phyloP scores from a whole-genome alignment of 2,329 filamentous ascomycete species.

The Colletotrichum phormii region DNA sequence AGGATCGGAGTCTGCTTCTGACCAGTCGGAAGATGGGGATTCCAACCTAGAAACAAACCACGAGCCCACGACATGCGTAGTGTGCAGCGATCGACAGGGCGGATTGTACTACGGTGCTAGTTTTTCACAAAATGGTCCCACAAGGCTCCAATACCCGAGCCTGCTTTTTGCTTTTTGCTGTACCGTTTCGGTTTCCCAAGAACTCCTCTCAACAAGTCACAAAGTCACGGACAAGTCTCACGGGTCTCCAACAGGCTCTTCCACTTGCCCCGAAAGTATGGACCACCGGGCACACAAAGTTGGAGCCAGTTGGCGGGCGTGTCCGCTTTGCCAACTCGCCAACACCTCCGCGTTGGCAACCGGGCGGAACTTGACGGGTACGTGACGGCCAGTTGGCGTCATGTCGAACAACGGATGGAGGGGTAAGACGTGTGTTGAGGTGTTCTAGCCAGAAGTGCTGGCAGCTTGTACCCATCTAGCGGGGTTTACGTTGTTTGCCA shows the following conservation, averaged over 20 bases:
- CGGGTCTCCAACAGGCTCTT: not conserved
- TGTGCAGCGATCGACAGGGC: slow-evolving; percentile 34
- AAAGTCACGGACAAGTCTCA: not conserved
- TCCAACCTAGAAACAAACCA: slow-evolving; percentile 12
- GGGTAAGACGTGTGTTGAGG: not conserved
- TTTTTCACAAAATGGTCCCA: slow-evolving; percentile 27
- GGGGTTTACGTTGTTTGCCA: not conserved
- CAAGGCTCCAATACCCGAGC: slow-evolving; percentile 18
- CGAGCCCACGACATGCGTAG: slow-evolving; percentile 24
- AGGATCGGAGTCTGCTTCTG: not conserved
- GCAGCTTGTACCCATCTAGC: slow-evolving; percentile 16
- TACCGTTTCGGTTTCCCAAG: too few relatives aligned
- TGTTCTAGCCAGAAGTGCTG: slow-evolving; percentile 30
- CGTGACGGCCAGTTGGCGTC: slow-evolving; percentile 31
- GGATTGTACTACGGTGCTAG: slow-evolving; percentile 1
- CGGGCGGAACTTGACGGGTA: slow-evolving; percentile 11
- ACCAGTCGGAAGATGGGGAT: slow-evolving; percentile 30
- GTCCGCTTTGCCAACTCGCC: slow-evolving; percentile 14
- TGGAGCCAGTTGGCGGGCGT: not conserved
- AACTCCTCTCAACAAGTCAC: not conserved
- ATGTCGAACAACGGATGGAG: slow-evolving; percentile 21
- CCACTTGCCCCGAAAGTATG: not conserved
- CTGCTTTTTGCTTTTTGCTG: not conserved
- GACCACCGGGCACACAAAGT: not conserved
- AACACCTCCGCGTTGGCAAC: slow-evolving; percentile 1